Evolutionary conservation across 2,329 filamentous ascomycete genomes (phyloP).

Genomic region (Fusarium sp.): DNA sequence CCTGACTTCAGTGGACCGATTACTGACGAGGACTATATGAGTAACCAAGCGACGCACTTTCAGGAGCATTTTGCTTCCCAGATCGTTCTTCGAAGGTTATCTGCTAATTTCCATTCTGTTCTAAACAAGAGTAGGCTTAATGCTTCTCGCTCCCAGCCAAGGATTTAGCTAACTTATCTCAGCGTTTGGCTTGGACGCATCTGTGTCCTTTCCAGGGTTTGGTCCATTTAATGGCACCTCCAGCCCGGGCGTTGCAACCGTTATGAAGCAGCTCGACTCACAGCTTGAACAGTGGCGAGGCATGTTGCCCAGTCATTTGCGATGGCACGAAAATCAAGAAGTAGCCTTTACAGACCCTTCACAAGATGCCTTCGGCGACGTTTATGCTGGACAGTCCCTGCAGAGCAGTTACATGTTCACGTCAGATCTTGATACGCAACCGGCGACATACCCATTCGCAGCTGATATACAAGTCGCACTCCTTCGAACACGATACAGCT

Average conservation of each 20-base stretch:
- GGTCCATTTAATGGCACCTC: conserved; percentile 26
- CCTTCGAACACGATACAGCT: conserved; percentile 68
- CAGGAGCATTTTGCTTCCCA: conserved; percentile 70
- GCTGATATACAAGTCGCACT: conserved; percentile 68
- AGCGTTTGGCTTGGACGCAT: conserved; percentile 36
- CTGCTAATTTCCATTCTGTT: conserved; percentile 62
- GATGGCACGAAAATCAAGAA: conserved; percentile 67
- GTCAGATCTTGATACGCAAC: conserved; percentile 37
- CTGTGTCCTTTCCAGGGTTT: conserved; percentile 30
- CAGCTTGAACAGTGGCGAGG: conserved; percentile 69
- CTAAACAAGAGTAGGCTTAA: conserved; percentile 62
- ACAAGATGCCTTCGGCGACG: conserved; percentile 29
- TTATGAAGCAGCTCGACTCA: conserved; percentile 62
- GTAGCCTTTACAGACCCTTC: conserved; percentile 39
- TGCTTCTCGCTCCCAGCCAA: too few species aligned
- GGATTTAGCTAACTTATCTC: conserved; percentile 2
- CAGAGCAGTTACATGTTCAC: conserved; percentile 41
- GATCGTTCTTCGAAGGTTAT: conserved; percentile 65
- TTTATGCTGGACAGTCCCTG: conserved; percentile 36
- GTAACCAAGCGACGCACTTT: conserved; percentile 63
- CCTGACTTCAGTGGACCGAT: conserved; percentile 63
- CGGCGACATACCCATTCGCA: conserved; percentile 59
- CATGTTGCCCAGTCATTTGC: conserved; percentile 63
- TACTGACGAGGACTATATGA: conserved; percentile 59
- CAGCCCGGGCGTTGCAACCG: conserved; percentile 39